Conservation (phyloP, 1,284 basidiomycete genomes). For the Bjerkandera adusta region DNA sequence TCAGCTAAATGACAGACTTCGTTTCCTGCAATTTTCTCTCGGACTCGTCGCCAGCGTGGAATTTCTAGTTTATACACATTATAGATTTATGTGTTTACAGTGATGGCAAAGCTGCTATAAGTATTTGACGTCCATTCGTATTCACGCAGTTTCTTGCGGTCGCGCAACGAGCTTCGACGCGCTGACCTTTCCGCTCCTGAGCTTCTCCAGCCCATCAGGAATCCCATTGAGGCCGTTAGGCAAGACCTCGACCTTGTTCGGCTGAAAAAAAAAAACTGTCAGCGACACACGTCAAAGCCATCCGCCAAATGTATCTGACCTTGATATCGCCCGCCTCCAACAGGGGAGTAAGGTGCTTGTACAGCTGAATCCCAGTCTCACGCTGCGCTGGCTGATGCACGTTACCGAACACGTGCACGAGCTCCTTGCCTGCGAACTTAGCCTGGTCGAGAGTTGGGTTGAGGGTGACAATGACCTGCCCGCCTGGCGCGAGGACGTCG, state of each 20-base stretch:
- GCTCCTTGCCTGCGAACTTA: conserved; percentile 8
- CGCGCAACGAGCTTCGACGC: conserved; percentile 28
- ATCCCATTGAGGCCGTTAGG: conserved; percentile 29
- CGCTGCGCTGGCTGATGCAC: conserved; percentile 6
- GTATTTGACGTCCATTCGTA: too few relatives aligned
- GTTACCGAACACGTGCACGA: conserved; percentile 8
- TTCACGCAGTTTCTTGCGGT: conserved; percentile 27
- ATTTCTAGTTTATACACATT: too few relatives aligned
- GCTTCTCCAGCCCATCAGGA: conserved; percentile 22
- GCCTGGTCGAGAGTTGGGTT: conserved; percentile 4
- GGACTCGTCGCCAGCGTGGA: too few relatives aligned
- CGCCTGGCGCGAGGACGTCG: conserved; percentile 17
- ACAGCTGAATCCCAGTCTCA: conserved; percentile 15
- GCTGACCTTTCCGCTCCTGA: conserved; percentile 24
- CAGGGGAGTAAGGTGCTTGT: conserved; percentile 15
- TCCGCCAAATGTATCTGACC: conserved; percentile 7
- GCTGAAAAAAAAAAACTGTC: background rate
- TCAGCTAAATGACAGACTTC: background rate
- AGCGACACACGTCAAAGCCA: background rate
- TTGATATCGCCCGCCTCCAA: conserved; percentile 17
- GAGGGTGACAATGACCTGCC: conserved; percentile 16
- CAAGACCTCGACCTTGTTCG: conserved; percentile 25
- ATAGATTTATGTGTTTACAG: too few relatives aligned
- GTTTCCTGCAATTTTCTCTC: background rate
- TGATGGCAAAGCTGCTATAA: too few relatives aligned